Percentiles rank a stretch among this genome's conserved stretches.
phyloP scores from a whole-genome alignment of 2,329 filamentous ascomycete species.

The Nemania serpens region DNA sequence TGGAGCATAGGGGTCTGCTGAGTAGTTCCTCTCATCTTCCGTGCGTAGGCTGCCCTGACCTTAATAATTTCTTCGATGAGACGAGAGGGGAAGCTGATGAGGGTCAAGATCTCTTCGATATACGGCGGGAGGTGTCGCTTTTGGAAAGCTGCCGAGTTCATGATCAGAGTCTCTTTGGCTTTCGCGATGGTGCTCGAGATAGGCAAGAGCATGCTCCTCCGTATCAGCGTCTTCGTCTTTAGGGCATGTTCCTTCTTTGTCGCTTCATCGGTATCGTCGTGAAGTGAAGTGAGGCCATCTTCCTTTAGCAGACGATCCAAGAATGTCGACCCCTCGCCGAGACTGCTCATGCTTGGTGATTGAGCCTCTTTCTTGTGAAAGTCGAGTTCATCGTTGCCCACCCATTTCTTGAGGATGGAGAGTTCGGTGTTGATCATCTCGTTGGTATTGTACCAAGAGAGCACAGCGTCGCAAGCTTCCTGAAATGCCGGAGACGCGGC shows the following conservation, averaged over 20 bases:
- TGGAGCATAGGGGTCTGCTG: conserved; percentile 93
- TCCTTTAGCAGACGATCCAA: conserved; percentile 94
- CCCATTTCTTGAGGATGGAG: conserved; percentile 90
- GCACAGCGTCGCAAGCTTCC: conserved; percentile 84
- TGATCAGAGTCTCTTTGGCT: conserved; percentile 87
- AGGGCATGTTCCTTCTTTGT: conserved; percentile 42
- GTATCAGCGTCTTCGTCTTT: conserved; percentile 47
- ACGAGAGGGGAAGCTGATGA: conserved; percentile 96
- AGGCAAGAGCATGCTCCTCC: conserved; percentile 79
- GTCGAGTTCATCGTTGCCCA: conserved; percentile 93
- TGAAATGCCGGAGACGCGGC: conserved; percentile 77
- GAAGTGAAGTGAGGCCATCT: conserved; percentile 88
- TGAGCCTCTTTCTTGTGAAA: conserved; percentile 77
- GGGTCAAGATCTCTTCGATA: conserved; percentile 91
- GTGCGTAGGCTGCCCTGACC: conserved; percentile 87
- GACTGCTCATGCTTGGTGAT: conserved; percentile 70
- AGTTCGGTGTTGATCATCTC: conserved; percentile 95
- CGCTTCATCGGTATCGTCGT: conserved; percentile 64
- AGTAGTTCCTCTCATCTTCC: conserved; percentile 92
- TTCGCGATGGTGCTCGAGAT: conserved; percentile 89
- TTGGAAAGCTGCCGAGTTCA: conserved; percentile 81
- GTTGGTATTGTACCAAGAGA: conserved; percentile 97
- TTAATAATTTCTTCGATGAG: conserved; percentile 96
- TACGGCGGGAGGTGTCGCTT: conserved; percentile 92
- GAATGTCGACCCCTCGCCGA: conserved; percentile 90